These are phyloP conservation scores for Raphanus raphanistrum DNA, from an alignment of 345 rosid species.

Conservation along the genomic window DNA sequence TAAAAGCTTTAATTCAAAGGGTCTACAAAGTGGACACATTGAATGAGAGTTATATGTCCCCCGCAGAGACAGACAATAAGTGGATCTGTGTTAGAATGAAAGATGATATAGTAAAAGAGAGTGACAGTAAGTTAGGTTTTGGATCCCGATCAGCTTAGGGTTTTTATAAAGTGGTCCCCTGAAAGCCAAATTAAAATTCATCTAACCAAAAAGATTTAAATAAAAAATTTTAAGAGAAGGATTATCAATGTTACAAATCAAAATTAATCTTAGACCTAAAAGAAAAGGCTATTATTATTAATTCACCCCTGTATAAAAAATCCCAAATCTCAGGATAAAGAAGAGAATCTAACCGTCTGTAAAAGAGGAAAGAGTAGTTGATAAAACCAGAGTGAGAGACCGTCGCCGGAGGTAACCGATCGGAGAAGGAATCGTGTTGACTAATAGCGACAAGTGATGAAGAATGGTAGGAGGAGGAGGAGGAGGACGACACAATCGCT, in stretches of 20 bases:
- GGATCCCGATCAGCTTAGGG: constrained; percentile 29
- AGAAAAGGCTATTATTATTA: no score
- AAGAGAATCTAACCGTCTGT: background rate
- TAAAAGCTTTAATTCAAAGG: background rate
- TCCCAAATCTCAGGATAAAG: background rate
- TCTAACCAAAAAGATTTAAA: background rate
- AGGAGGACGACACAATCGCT: background rate
- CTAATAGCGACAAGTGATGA: background rate
- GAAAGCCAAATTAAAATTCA: constrained; percentile 12
- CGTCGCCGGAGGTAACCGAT: background rate
- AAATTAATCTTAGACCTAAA: background rate
- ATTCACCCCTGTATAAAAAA: background rate
- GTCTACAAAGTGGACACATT: background rate
- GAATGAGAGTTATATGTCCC: constrained; percentile 2
- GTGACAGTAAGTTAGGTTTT: constrained; percentile 31
- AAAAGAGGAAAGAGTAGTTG: background rate
- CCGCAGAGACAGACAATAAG: background rate
- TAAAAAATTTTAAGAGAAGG: background rate
- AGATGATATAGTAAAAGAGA: background rate
- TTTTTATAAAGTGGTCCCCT: constrained; percentile 32
- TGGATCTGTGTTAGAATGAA: background rate
- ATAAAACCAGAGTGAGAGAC: background rate
- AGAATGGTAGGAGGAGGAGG: background rate
- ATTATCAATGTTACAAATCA: background rate
- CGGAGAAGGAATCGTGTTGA: background rate